Evolutionary conservation across 2,329 filamentous ascomycete species (phyloP).

Genomic region (Fusarium oxysporum): DNA sequence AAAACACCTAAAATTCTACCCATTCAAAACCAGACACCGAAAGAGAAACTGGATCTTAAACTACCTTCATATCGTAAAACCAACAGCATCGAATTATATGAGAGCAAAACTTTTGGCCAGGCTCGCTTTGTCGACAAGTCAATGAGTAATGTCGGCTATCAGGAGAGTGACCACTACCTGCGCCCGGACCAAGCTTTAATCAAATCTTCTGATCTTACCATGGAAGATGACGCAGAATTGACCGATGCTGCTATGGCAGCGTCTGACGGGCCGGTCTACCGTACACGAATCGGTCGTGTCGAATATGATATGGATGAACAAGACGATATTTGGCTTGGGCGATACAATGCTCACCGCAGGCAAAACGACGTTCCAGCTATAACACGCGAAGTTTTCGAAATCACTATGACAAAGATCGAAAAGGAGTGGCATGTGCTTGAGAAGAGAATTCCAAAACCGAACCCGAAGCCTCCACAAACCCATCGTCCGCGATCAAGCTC

Average conservation of each 20-base stretch:
- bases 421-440: slow-evolving; percentile 98
- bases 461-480: slow-evolving; percentile 94
- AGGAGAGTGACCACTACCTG: slow-evolving; percentile 91
- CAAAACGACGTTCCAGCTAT: slow-evolving; percentile 82
- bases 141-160: slow-evolving; percentile 96
- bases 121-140: slow-evolving; percentile 94
- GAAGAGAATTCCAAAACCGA: slow-evolving; percentile 96
- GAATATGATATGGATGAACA: slow-evolving; percentile 99
- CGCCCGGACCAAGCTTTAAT: slow-evolving; percentile 80
- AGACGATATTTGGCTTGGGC: slow-evolving; percentile 94
- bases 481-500: slow-evolving; percentile 93
- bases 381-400: slow-evolving; percentile 94
- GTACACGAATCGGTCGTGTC: slow-evolving; percentile 76
- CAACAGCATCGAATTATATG: slow-evolving; percentile 83
- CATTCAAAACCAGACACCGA: slow-evolving; percentile 82
- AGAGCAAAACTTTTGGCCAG: slow-evolving; percentile 86
- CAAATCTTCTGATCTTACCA: slow-evolving; percentile 69
- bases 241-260: slow-evolving; percentile 45
- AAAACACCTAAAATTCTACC: slow-evolving; percentile 76
- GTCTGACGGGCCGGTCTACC: slow-evolving; percentile 48
- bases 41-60: slow-evolving; percentile 82
- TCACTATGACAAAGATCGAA: slow-evolving; percentile 98
- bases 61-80: slow-evolving; percentile 79
- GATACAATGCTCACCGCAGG: slow-evolving; percentile 82
- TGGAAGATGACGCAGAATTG: slow-evolving; percentile 69